Evolutionary conservation across 768 basidiomycete species (phyloP).

Genomic region (Lactarius hatsudake): DNA sequence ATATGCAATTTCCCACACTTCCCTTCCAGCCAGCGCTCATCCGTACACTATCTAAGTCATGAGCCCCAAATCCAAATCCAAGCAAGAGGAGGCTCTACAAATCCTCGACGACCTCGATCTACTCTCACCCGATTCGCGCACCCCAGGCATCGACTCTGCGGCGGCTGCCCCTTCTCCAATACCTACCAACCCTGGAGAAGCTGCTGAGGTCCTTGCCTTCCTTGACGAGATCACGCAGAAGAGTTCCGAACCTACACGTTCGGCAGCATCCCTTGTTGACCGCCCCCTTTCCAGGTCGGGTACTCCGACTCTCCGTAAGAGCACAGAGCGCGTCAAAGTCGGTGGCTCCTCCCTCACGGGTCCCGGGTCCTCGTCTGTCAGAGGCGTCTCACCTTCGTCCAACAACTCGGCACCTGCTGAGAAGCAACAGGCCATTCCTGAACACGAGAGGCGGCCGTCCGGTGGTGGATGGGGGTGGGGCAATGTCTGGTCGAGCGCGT

Average conservation of each 20-base stretch:
- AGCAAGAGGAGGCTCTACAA: conserved; percentile 84
- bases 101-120: conserved; percentile 95
- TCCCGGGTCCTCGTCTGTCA: conserved; percentile 34
- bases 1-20: background rate
- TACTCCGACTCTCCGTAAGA: conserved; percentile 70
- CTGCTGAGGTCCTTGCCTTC: conserved; percentile 85
- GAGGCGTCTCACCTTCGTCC: conserved; percentile 35
- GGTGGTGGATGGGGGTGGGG: conserved; percentile 77
- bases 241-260: conserved; percentile 71
- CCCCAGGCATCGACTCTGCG: conserved; percentile 25
- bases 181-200: conserved; percentile 54
- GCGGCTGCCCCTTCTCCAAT: conserved; percentile 30
- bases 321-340: conserved; percentile 71
- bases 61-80: conserved; percentile 60
- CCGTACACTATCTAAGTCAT: conserved; percentile 28
- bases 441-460: conserved; percentile 16
- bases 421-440: conserved; percentile 23
- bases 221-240: conserved; percentile 95
- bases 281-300: conserved; percentile 61
- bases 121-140: conserved; percentile 40
- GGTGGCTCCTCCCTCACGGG: conserved; percentile 43
- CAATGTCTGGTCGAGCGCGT: conserved; percentile 84
- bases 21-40: background rate
- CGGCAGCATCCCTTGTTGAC: conserved; percentile 54
- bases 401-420: conserved; percentile 24